Conservation (phyloP, 2,329 filamentous ascomycete genomes). For the Colletotrichum filicis region DNA sequence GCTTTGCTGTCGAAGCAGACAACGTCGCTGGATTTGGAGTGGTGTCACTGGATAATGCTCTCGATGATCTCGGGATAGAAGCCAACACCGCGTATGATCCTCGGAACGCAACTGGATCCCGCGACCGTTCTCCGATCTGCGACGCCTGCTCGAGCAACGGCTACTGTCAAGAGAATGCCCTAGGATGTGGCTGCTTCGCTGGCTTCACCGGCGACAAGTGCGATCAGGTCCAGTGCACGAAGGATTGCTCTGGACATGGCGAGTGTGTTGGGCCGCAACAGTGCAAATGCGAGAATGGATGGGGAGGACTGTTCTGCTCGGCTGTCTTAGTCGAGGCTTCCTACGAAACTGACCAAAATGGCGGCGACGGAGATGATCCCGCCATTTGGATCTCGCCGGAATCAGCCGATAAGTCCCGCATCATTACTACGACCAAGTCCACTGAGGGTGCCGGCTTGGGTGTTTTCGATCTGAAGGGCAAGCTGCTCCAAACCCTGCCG, state of each 20-base stretch:
- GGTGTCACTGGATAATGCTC: constrained; percentile 49
- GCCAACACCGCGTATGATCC: constrained; percentile 53
- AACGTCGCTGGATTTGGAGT: constrained; percentile 51
- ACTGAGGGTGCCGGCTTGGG: constrained; percentile 58
- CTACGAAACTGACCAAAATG: constrained; percentile 55
- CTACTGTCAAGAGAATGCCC: constrained; percentile 45
- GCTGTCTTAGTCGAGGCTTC: constrained; percentile 54
- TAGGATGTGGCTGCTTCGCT: constrained; percentile 54
- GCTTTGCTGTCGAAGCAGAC: constrained; percentile 54
- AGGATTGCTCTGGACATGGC: constrained; percentile 54
- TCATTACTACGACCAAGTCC: constrained; percentile 65
- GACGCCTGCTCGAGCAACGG: constrained; percentile 50
- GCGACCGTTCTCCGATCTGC: constrained; percentile 43
- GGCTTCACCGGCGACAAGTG: constrained; percentile 52
- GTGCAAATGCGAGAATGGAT: constrained; percentile 53
- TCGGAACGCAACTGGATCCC: constrained; percentile 38
- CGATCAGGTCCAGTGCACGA: constrained; percentile 48
- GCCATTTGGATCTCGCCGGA: constrained; percentile 59
- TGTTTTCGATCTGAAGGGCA: constrained; percentile 61
- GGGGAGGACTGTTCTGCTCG: constrained; percentile 57
- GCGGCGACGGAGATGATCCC: constrained; percentile 58
- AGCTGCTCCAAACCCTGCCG: constrained; percentile 54
- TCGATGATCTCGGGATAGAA: constrained; percentile 46
- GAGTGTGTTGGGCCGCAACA: constrained; percentile 53
- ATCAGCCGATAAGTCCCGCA: constrained; percentile 53